phyloP scores from a whole-genome alignment of 1,284 basidiomycete genomes.

The Schizophyllum amplum region DNA sequence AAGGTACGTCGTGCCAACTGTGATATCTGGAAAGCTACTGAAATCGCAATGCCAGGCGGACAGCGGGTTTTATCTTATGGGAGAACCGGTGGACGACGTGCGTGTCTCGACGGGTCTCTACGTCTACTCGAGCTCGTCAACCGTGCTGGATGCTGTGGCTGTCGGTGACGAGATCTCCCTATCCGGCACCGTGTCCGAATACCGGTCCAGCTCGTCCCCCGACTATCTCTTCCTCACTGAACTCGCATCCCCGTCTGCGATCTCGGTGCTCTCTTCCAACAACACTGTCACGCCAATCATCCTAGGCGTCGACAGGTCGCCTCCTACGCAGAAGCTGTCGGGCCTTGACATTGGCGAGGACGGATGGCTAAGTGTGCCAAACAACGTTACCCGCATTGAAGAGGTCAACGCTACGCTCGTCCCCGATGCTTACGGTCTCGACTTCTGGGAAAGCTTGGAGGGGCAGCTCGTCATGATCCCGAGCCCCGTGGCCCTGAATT shows the following conservation, averaged over 20 bases:
- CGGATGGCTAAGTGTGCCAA: conserved; percentile 48
- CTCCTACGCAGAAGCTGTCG: conserved; percentile 43
- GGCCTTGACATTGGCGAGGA: conserved; percentile 43
- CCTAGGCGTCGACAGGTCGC: conserved; percentile 46
- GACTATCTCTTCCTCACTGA: conserved; percentile 48
- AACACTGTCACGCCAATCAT: conserved; percentile 40
- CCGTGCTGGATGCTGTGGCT: conserved; percentile 28
- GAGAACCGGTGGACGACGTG: conserved; percentile 33
- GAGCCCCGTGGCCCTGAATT: conserved; percentile 39
- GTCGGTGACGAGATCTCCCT: conserved; percentile 46
- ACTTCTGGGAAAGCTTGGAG: conserved; percentile 61
- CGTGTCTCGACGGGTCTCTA: conserved; percentile 46
- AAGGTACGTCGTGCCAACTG: conserved; percentile 29
- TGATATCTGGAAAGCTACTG: neutral
- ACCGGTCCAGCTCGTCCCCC: conserved; percentile 30
- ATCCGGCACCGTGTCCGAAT: conserved; percentile 41
- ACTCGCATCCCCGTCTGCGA: conserved; percentile 34
- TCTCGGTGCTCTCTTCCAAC: conserved; percentile 37
- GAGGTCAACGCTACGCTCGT: conserved; percentile 37
- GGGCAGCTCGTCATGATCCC: conserved; percentile 52
- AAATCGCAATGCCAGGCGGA: conserved; percentile 25
- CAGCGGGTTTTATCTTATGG: conserved; percentile 47
- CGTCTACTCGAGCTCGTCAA: conserved; percentile 36
- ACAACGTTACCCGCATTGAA: conserved; percentile 43
- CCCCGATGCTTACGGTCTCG: conserved; percentile 45